Base-by-base conservation (phyloP, 805 yeast species). In the Pichia californica region DNA sequence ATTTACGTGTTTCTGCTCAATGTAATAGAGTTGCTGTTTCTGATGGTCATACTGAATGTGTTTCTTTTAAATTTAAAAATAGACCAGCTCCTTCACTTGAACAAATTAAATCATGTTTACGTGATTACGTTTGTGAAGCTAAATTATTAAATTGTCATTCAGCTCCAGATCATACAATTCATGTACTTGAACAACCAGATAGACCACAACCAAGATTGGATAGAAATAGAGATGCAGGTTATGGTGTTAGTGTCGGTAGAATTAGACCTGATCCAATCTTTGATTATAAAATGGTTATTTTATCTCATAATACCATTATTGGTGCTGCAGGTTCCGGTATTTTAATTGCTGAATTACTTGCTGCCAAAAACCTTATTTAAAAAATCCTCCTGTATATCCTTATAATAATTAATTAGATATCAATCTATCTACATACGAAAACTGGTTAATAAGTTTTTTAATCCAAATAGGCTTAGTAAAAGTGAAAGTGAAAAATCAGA, bases 311-410 rank as follows among this genome's bases (percentile, higher is more conserved):
- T 74, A 93, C 99, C 43, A 77, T 93, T 57, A 87, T 93, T 53
- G 99, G 99, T 60, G 99, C 99, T 59, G 99, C 99, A 21, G 99
- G 99, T 63, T 84, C 97, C 8, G 99, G 99, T 65, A 74, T 93
- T 48, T 78, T 93, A 65, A 93, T 93, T 62, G 99, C 95, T 41
- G 99, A 93, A 71, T 73, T 88, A 43, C 73, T 93, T 56, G 66
- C 76, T 47, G 89, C 89, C 47, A 88, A 83, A 69, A 74, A 77
- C 48, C 66, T 87, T 52, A 74, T 91, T 50, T 88, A 74, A 63
- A n/a, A n/a, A n/a, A n/a, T n/a, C n/a, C n/a, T n/a, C n/a, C n/a
- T n/a, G n/a, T n/a, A n/a, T n/a, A n/a, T n/a, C n/a, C n/a, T n/a
- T n/a, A n/a, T n/a, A n/a, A n/a, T n/a, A n/a, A n/a, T n/a, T n/a